Evolutionary conservation across 495 filamentous ascomycete genomes (phyloP), one percentile per base, ranked within the genome.

Genomic region (Penicillium bialowiezense): DNA sequence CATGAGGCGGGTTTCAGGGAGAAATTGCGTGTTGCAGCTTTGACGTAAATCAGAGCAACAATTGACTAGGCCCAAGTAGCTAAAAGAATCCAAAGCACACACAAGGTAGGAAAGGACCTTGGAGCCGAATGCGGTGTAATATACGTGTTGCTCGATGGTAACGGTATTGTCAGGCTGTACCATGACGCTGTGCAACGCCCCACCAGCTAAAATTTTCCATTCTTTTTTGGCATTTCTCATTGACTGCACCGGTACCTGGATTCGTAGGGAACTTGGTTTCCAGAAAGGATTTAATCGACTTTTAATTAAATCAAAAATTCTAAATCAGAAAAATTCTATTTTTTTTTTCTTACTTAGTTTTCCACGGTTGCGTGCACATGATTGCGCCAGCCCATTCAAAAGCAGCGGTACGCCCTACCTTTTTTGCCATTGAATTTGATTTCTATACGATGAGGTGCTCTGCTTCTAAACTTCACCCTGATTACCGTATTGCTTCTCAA

Each of bases 321-420:
- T 3, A 26, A 33, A 13, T n/a, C n/a, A 21, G 28, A 29, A 47
- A 47, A 39, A 29, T 51, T 23, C 17, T 26, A 31, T 24, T 50
- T 61, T 52, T 38, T 48, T 39, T 45, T 41, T 41, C n/a, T 13
- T 28, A 13, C 28, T 48, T 37, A 36, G 41, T 55, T 63, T 63
- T 56, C 54, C 60, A 63, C 54, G 60, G 60, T 48, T 63, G 58
- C 51, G 54, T 43, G 36, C 60, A 63, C 60, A 60, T 63, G 60
- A 63, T 63, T 42, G 28, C 39, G 14, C 29, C 24, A 42, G 37
- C 15, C 23, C 50, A 50, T 51, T 58, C 57, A 55, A 59, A 61
- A 58, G 45, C 50, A 33, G 42, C 33, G 24, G 35, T 8, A 26
- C 8, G 23, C 23, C 23, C 23, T 26, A 4, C 23, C 3, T 26